Evolutionary conservation across 768 basidiomycete genomes (phyloP), one percentile per base, ranked within the genome.

Genomic region (Fomitopsis serialis): DNA sequence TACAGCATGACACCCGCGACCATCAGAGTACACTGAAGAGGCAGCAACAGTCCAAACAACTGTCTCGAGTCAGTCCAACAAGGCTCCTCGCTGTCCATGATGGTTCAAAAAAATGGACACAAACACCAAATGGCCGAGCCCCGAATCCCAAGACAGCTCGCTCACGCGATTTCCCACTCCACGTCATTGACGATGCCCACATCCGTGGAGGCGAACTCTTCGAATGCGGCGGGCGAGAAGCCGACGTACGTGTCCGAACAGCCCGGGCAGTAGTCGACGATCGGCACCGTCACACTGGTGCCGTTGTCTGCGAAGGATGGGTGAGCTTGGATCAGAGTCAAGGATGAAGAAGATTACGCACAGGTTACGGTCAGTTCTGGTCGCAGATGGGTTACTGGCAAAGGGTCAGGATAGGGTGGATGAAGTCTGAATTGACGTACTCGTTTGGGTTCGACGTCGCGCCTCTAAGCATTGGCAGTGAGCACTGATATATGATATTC

Each of bases 361-460:
- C 67, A 58, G 34, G 60, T 56, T 25, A 72, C 61, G 45, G 57
- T 50, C 15, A 68, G 47, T 55, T 62, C 51, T 60, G 66, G 8
- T 53, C 44, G 59, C 70, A 70, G 44, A 72, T 66, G 0, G 71
- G 71, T 72, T 72, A 44, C 70, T 70, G 43, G 22, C 21, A 3
- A 37, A 49, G 23, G 48, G 21, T 24, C 17, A 7, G 3, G 15
- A 3, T 3, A 25, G 32, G 5, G 34, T 48, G 17, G 13, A 25
- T 22, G 9, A 40, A 8, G 9, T 9, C 12, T 6, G 21, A 34
- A 19, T 29, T 23, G 25, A 23, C 53, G 21, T 47, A 62, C 59
- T 58, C 44, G 45, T 60, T 62, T 2, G 58, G 54, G 48, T 62
- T 54, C 17, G 43, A 2, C 1, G 52, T 58, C 1, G 54, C 57